Evolutionary conservation across 2,329 filamentous ascomycete genomes (phyloP).

Genomic region (Hypoxylon sp.): DNA sequence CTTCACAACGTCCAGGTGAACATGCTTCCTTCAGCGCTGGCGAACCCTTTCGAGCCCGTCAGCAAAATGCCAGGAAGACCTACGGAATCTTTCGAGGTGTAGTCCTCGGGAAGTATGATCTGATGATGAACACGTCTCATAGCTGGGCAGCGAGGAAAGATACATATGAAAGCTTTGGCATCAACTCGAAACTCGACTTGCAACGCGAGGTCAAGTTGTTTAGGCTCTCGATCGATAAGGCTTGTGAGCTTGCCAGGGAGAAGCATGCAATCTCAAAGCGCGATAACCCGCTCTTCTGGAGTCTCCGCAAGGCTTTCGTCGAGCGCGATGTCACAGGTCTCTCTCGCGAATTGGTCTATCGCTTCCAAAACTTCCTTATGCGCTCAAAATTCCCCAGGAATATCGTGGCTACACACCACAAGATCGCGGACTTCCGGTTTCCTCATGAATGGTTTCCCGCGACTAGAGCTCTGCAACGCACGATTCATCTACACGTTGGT

Average conservation of each 20-base stretch:
- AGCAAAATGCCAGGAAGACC: slow-evolving; percentile 34
- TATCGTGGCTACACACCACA: slow-evolving; percentile 70
- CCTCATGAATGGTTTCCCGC: slow-evolving; percentile 93
- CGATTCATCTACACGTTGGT: slow-evolving; percentile 91
- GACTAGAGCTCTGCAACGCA: slow-evolving; percentile 83
- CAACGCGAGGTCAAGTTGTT: slow-evolving; percentile 62
- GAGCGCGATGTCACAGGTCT: slow-evolving; percentile 65
- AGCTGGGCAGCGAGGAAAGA: slow-evolving; percentile 45
- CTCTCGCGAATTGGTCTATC: slow-evolving; percentile 71
- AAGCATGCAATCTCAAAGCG: slow-evolving; percentile 54
- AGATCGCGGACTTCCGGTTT: slow-evolving; percentile 84
- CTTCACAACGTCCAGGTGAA: background rate
- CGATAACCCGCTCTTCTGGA: slow-evolving; percentile 69
- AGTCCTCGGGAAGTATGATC: slow-evolving; percentile 52
- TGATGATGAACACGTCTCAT: slow-evolving; percentile 52
- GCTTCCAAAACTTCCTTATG: slow-evolving; percentile 76
- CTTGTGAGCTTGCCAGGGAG: slow-evolving; percentile 60
- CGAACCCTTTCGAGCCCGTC: background rate
- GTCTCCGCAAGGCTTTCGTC: slow-evolving; percentile 72
- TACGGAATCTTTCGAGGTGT: slow-evolving; percentile 48
- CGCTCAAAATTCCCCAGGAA: slow-evolving; percentile 68
- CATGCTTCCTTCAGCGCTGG: background rate
- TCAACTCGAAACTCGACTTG: slow-evolving; percentile 58
- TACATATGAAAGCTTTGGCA: slow-evolving; percentile 54
- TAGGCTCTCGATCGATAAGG: slow-evolving; percentile 59